Conservation (phyloP, 2,329 filamentous ascomycete genomes). For the Penicillium sp. region DNA sequence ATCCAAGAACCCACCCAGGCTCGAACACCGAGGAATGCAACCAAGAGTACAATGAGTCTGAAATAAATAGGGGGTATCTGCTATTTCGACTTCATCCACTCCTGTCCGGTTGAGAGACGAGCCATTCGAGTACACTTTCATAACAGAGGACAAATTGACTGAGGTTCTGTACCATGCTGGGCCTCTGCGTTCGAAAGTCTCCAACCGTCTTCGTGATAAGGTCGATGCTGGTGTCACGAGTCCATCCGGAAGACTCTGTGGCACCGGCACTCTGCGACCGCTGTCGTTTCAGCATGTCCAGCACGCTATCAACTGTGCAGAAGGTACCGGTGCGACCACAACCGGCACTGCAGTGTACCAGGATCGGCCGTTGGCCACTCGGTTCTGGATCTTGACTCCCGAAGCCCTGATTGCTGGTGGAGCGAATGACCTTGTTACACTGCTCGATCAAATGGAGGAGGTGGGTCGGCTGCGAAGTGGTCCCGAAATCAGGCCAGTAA, state of each 20-base stretch:
- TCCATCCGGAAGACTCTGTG: conserved; percentile 51
- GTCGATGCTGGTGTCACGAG: conserved; percentile 66
- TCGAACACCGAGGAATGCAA: conserved; percentile 6
- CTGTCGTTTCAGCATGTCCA: conserved; percentile 95
- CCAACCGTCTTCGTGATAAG: conserved; percentile 82
- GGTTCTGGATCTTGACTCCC: conserved; percentile 53
- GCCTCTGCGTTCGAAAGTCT: conserved; percentile 78
- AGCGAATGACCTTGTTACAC: conserved; percentile 61
- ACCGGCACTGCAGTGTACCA: conserved; percentile 94
- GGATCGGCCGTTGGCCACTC: conserved; percentile 58
- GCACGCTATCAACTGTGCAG: conserved; percentile 90
- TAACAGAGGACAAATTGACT: conserved; percentile 95
- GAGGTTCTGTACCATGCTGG: conserved; percentile 96
- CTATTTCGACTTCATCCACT: conserved; percentile 6
- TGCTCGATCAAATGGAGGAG: conserved; percentile 85
- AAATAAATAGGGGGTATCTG: conserved; percentile 13
- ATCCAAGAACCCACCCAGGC: background rate
- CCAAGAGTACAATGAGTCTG: background rate
- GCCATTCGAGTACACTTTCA: conserved; percentile 88
- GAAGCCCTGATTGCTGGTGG: conserved; percentile 23
- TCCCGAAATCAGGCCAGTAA: conserved; percentile 96
- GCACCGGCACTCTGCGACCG: conserved; percentile 34
- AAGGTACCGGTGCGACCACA: conserved; percentile 95
- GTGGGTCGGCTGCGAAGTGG: conserved; percentile 81
- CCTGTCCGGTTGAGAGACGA: conserved; percentile 41